A percentile compares a stretch with the other conserved stretches of the same genome.
Evolutionary conservation across 306 rosid species (phyloP).

Genomic region (barrel medic (Medicago truncatula)): MtrunA17r5.0-ANR NC_053042.1:41388001-41388500

Average conservation of each 20-base stretch:
- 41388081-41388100: slow-evolving; percentile 23
- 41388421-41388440: slow-evolving; percentile 44
- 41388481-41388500: slow-evolving; percentile 42
- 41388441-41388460: slow-evolving; percentile 42
- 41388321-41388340: slow-evolving; percentile 57
- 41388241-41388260: slow-evolving; percentile 40
- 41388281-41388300: slow-evolving; percentile 82
- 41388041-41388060: not conserved
- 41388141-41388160: slow-evolving; percentile 11
- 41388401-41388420: slow-evolving; percentile 40
- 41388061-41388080: slow-evolving; percentile 1
- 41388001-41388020: not conserved
- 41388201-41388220: slow-evolving; percentile 43
- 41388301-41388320: slow-evolving; percentile 78
- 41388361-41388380: slow-evolving; percentile 49
- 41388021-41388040: not conserved
- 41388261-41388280: slow-evolving; percentile 70
- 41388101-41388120: not conserved
- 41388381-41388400: slow-evolving; percentile 49
- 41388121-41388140: not conserved
- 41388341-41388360: slow-evolving; percentile 44
- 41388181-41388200: slow-evolving; percentile 20
- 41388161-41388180: slow-evolving; percentile 24
- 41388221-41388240: slow-evolving; percentile 37
- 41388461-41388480: slow-evolving; percentile 47